These are phyloP conservation scores for Cucurbita ficifolia DNA, from an alignment of 306 rosid species.

Conservation along the genomic window DNA sequence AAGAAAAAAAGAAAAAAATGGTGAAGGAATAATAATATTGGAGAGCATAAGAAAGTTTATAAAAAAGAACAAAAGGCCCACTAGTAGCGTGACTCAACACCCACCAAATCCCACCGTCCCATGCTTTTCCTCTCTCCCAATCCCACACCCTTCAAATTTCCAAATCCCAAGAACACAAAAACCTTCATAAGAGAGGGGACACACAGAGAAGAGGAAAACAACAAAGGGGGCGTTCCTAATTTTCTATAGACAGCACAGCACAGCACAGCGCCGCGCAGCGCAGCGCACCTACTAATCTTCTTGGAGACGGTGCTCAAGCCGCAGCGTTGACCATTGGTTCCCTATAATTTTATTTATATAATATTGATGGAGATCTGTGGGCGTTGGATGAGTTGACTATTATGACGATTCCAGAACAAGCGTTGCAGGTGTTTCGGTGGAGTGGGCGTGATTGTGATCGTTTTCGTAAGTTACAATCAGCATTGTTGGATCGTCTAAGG, in stretches of 20 bases:
- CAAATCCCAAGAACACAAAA: neutral
- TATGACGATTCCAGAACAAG: slow-evolving; percentile 43
- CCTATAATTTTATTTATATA: neutral
- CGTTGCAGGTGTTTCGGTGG: slow-evolving; percentile 23
- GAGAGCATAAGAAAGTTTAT: slow-evolving; percentile 2
- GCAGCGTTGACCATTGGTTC: slow-evolving; percentile 12
- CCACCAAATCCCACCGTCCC: slow-evolving; percentile 23
- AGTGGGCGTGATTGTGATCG: slow-evolving; percentile 53
- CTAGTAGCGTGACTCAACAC: slow-evolving; percentile 17
- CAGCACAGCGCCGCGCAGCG: slow-evolving; percentile 8
- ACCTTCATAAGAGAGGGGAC: neutral
- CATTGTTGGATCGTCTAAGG: slow-evolving; percentile 64
- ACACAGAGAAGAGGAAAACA: neutral
- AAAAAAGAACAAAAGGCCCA: slow-evolving; percentile 5
- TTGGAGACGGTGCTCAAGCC: slow-evolving; percentile 18
- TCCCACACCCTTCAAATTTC: neutral
- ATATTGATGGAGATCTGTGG: neutral
- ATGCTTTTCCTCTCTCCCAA: neutral
- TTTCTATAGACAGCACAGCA: slow-evolving; percentile 2
- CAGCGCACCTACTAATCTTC: slow-evolving; percentile 17
- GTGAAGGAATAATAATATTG: neutral
- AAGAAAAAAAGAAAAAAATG: neutral
- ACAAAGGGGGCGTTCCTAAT: slow-evolving; percentile 1
- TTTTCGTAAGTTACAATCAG: slow-evolving; percentile 71
- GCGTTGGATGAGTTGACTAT: slow-evolving; percentile 23